Evolutionary conservation across 1,139 yeast species (phyloP).

Genomic region (Taiozyma onychis): DNA sequence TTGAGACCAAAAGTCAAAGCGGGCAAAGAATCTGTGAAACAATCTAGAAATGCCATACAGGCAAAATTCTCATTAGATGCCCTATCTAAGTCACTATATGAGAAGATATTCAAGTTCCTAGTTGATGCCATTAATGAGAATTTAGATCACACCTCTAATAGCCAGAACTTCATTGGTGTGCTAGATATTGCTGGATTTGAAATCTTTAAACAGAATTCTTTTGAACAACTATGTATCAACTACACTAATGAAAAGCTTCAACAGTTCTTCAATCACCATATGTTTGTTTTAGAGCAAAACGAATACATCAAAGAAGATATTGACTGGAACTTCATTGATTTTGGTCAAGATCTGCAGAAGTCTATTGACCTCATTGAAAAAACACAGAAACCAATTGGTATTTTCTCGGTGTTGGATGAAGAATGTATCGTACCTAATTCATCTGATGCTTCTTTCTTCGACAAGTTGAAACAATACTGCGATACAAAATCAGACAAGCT

Average conservation of each 20-base stretch:
- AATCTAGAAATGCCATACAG: constrained; percentile 74
- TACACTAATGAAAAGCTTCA: constrained; percentile 95
- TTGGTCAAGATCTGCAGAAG: constrained; percentile 94
- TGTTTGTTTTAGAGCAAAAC: constrained; percentile 94
- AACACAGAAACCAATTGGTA: constrained; percentile 68
- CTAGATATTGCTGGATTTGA: constrained; percentile 98
- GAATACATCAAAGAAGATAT: constrained; percentile 91
- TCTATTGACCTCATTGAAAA: constrained; percentile 92
- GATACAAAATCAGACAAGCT: constrained; percentile 49
- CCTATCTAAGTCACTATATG: constrained; percentile 80
- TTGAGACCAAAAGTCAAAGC: constrained; percentile 85
- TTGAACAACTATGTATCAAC: constrained; percentile 95
- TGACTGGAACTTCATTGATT: constrained; percentile 94
- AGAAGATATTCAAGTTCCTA: constrained; percentile 71
- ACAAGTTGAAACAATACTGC: constrained; percentile 53
- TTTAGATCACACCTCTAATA: constrained; percentile 39
- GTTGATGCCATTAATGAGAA: constrained; percentile 75
- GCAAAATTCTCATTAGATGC: constrained; percentile 84
- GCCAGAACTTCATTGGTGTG: constrained; percentile 76
- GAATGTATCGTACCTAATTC: constrained; percentile 95
- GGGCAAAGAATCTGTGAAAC: constrained; percentile 81
- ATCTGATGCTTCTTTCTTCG: constrained; percentile 76
- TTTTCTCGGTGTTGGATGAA: constrained; percentile 87
- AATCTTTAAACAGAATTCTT: constrained; percentile 84
- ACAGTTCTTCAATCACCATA: constrained; percentile 96